These are phyloP conservation scores for Fusarium nygamai DNA, from an alignment of 2,329 filamentous ascomycete species.

Conservation along the genomic window DNA sequence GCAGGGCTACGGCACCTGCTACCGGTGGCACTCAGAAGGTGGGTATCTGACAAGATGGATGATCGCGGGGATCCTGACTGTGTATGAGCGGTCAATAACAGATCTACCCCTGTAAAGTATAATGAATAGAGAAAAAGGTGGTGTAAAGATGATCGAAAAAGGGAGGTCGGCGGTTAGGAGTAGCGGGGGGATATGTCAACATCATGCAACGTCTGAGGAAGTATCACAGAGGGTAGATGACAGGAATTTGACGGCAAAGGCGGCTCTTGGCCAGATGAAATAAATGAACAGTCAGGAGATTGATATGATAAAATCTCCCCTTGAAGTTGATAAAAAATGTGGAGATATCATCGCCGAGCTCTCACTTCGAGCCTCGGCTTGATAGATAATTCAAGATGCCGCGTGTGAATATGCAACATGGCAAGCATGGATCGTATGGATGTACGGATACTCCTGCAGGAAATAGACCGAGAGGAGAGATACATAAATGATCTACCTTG, in stretches of 20 bases:
- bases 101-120: constrained; percentile 30
- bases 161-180: constrained; percentile 17
- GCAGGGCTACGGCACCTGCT: constrained; percentile 40
- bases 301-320: constrained; percentile 6
- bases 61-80: constrained; percentile 34
- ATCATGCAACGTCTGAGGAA: constrained; percentile 30
- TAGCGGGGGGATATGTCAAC: constrained; percentile 23
- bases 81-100: constrained; percentile 31
- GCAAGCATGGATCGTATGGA: not conserved
- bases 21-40: constrained; percentile 25
- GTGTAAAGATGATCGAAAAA: constrained; percentile 30
- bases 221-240: constrained; percentile 17
- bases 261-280: constrained; percentile 5
- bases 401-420: constrained; percentile 31
- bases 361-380: constrained; percentile 31
- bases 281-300: constrained; percentile 10
- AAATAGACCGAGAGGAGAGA: not conserved
- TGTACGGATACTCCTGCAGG: not conserved
- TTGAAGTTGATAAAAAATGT: constrained; percentile 9
- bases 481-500: constrained; percentile 16
- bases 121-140: constrained; percentile 28
- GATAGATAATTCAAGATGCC: constrained; percentile 17
- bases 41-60: constrained; percentile 24
- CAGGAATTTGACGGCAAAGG: constrained; percentile 4
- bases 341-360: constrained; percentile 15